These are phyloP conservation scores for Penicillium lagena DNA, from an alignment of 495 filamentous ascomycete species.

Conservation along the genomic window DNA sequence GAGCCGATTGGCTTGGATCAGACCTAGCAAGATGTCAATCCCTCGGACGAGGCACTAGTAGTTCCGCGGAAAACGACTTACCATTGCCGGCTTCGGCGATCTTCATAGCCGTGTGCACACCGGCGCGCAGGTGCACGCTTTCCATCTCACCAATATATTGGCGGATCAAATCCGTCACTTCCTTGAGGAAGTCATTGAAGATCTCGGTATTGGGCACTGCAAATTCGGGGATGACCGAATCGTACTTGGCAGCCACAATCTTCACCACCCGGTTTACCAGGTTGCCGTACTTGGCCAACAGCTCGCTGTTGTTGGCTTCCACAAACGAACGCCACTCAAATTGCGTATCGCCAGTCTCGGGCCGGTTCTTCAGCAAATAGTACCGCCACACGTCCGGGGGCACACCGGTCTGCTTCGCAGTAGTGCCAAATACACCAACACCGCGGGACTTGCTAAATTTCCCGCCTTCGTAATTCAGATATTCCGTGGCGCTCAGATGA, in stretches of 20 bases:
- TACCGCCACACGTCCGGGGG: conserved; percentile 86
- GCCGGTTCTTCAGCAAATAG: conserved; percentile 81
- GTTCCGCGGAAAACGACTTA: no score
- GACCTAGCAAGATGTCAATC: conserved; percentile 12
- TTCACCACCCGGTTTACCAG: conserved; percentile 92
- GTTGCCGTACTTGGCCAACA: conserved; percentile 88
- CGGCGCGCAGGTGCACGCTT: conserved; percentile 67
- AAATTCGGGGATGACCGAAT: conserved; percentile 64
- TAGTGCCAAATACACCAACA: conserved; percentile 86
- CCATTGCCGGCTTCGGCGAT: conserved; percentile 68
- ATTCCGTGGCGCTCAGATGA: conserved; percentile 86
- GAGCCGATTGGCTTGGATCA: conserved; percentile 75
- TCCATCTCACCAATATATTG: conserved; percentile 71
- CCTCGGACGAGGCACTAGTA: no score
- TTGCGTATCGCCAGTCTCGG: conserved; percentile 83
- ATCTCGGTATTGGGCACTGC: conserved; percentile 25
- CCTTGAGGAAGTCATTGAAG: conserved; percentile 39
- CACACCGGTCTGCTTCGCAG: conserved; percentile 83
- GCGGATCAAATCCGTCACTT: conserved; percentile 55
- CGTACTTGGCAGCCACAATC: conserved; percentile 72
- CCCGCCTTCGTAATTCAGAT: conserved; percentile 90
- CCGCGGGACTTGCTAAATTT: conserved; percentile 94
- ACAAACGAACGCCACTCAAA: conserved; percentile 87
- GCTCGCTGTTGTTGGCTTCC: conserved; percentile 79
- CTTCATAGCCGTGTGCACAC: conserved; percentile 62